Evolutionary conservation across 768 basidiomycete species (phyloP).

Genomic region (Lactarius sanguifluus): DNA sequence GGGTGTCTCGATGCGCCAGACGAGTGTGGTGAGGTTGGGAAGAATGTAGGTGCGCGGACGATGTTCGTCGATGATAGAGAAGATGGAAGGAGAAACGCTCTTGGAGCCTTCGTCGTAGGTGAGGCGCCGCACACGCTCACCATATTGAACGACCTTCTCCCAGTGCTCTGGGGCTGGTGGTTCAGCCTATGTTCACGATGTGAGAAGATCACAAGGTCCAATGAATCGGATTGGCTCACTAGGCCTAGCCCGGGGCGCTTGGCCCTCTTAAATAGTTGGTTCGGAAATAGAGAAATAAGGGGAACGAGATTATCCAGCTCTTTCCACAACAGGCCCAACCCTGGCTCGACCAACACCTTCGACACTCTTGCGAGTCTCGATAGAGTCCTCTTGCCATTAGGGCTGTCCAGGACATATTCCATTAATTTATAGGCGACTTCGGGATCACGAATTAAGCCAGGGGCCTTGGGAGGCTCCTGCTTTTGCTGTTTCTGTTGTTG

Average conservation of each 20-base stretch:
- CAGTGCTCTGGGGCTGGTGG: constrained; percentile 68
- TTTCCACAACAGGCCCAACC: constrained; percentile 71
- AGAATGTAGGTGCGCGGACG: constrained; percentile 64
- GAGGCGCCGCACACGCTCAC: constrained; percentile 64
- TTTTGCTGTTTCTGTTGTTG: constrained; percentile 19
- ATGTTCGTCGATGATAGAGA: constrained; percentile 63
- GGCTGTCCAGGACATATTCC: constrained; percentile 53
- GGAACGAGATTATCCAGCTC: constrained; percentile 76
- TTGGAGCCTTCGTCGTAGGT: constrained; percentile 68
- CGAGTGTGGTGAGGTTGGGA: constrained; percentile 65
- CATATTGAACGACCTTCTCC: constrained; percentile 63
- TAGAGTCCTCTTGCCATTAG: constrained; percentile 64
- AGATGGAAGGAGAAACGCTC: constrained; percentile 62
- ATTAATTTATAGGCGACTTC: constrained; percentile 55
- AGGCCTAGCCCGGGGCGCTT: constrained; percentile 74
- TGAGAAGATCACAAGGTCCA: constrained; percentile 14
- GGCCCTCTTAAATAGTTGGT: constrained; percentile 62
- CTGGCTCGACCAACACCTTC: constrained; percentile 68
- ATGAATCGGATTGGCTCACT: constrained; percentile 44
- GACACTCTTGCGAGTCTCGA: constrained; percentile 76
- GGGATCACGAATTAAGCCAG: constrained; percentile 59
- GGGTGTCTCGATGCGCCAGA: constrained; percentile 70
- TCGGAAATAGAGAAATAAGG: constrained; percentile 70
- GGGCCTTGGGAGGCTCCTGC: constrained; percentile 52
- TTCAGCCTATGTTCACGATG: constrained; percentile 45